phyloP scores from a whole-genome alignment of 805 yeast genomes.

The Yamadazyma takamatsuzukensis region DNA sequence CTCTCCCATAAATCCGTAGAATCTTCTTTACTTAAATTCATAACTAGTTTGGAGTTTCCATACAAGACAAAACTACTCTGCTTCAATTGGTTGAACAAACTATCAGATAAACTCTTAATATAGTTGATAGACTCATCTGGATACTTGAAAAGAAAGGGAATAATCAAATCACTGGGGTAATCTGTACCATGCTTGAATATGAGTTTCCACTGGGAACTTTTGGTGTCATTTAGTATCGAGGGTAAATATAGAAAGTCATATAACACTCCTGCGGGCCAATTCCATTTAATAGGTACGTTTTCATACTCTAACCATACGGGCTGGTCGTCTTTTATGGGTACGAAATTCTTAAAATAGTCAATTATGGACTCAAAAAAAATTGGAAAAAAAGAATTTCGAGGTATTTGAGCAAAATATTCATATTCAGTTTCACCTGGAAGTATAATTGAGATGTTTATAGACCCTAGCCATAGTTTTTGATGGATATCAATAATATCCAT shows the following conservation, averaged over 20 bases:
- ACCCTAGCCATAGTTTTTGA: conserved; percentile 53
- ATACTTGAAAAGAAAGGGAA: conserved; percentile 23
- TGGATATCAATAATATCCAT: too few species aligned
- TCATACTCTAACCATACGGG: conserved; percentile 66
- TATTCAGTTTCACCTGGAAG: conserved; percentile 11
- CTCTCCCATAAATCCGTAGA: conserved; percentile 57
- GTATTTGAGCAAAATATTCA: conserved; percentile 6
- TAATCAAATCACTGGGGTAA: conserved; percentile 28
- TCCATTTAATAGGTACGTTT: conserved; percentile 68
- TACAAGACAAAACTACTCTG: conserved; percentile 74
- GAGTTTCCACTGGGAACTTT: too few species aligned
- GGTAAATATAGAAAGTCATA: conserved; percentile 51
- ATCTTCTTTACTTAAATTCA: conserved; percentile 66
- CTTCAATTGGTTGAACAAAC: conserved; percentile 76
- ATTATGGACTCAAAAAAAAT: conserved; percentile 34
- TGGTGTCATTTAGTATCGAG: conserved; percentile 2
- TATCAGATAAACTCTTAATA: conserved; percentile 36
- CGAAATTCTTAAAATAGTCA: conserved; percentile 32
- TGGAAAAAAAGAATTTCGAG: conserved; percentile 55
- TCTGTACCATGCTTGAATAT: conserved; percentile 35
- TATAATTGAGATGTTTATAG: conserved; percentile 41
- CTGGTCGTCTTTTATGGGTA: conserved; percentile 11
- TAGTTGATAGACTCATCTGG: conserved; percentile 18
- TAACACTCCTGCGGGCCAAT: conserved; percentile 67
- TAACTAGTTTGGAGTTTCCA: conserved; percentile 77